phyloP scores from a whole-genome alignment of 1,284 basidiomycete genomes.

The Xanthoconium separans region DNA sequence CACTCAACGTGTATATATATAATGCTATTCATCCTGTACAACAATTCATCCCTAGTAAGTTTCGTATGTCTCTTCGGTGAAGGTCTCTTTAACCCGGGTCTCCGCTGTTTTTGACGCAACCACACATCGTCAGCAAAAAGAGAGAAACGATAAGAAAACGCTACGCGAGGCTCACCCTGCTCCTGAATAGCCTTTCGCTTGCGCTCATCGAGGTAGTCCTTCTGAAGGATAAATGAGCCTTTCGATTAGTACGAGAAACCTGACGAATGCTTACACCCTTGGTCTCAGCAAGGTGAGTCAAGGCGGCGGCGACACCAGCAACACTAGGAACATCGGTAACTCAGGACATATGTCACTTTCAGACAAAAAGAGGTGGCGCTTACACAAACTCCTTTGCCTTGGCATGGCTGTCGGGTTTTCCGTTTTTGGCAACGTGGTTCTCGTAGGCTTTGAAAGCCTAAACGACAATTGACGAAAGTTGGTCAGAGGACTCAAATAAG shows the following conservation, averaged over 20 bases:
- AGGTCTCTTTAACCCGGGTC: too few relatives aligned
- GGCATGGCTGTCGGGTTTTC: slow-evolving; percentile 16
- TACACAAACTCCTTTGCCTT: slow-evolving; percentile 17
- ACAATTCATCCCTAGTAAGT: too few relatives aligned
- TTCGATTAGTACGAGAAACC: neutral
- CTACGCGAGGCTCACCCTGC: slow-evolving; percentile 5
- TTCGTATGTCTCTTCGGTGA: too few relatives aligned
- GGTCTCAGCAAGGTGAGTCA: slow-evolving; percentile 18
- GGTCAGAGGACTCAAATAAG: neutral
- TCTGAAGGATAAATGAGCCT: slow-evolving; percentile 3
- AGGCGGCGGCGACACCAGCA: slow-evolving; percentile 4
- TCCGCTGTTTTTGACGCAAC: too few relatives aligned
- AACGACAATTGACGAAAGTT: neutral
- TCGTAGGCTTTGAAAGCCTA: slow-evolving; percentile 18
- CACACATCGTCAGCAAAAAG: neutral
- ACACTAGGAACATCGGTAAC: slow-evolving; percentile 3
- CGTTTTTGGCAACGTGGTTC: slow-evolving; percentile 4
- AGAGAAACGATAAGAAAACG: neutral
- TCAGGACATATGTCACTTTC: neutral
- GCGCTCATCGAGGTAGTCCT: slow-evolving; percentile 2
- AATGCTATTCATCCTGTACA: too few relatives aligned
- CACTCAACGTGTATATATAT: too few relatives aligned
- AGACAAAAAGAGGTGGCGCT: neutral
- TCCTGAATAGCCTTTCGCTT: neutral
- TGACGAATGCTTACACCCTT: slow-evolving; percentile 18